Conservation (phyloP, 176 grass and related monocot species). For the Avena insularis region DNA sequence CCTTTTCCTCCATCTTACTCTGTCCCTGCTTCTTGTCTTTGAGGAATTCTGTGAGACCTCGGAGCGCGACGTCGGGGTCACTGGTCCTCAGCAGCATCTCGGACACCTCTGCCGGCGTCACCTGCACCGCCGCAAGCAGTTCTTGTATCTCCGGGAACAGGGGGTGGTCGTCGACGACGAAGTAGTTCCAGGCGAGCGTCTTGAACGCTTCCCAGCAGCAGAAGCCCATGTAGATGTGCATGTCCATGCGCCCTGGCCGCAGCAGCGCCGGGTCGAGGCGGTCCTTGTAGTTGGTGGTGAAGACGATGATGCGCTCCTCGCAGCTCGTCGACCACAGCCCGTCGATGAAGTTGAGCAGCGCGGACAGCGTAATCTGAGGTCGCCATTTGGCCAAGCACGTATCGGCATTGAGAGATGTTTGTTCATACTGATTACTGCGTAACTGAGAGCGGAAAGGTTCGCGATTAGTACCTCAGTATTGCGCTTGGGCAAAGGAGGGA, state of each 20-base stretch:
- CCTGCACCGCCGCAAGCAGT: constrained; percentile 24
- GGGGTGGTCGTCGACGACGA: constrained; percentile 38
- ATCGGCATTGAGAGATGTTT: neutral
- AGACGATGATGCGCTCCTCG: constrained; percentile 82
- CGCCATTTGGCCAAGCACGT: neutral
- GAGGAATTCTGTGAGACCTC: neutral
- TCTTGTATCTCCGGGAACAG: constrained; percentile 33
- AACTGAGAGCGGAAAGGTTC: neutral
- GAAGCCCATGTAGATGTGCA: constrained; percentile 71
- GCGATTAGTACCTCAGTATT: neutral
- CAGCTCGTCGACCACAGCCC: constrained; percentile 63
- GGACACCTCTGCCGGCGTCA: constrained; percentile 33
- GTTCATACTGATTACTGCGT: neutral
- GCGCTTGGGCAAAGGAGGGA: neutral
- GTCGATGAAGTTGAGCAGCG: constrained; percentile 55
- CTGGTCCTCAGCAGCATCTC: constrained; percentile 44
- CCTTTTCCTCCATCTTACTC: neutral
- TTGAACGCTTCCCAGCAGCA: constrained; percentile 53
- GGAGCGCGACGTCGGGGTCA: constrained; percentile 20
- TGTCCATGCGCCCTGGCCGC: constrained; percentile 84
- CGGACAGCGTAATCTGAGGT: constrained; percentile 28
- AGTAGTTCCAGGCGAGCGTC: constrained; percentile 43
- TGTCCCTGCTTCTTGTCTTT: neutral
- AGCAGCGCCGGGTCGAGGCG: constrained; percentile 78
- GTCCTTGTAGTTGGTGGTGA: constrained; percentile 90